These are phyloP conservation scores for Zymoseptoria passerinii DNA, from an alignment of 2,329 filamentous ascomycete species.

Conservation along the genomic window DNA sequence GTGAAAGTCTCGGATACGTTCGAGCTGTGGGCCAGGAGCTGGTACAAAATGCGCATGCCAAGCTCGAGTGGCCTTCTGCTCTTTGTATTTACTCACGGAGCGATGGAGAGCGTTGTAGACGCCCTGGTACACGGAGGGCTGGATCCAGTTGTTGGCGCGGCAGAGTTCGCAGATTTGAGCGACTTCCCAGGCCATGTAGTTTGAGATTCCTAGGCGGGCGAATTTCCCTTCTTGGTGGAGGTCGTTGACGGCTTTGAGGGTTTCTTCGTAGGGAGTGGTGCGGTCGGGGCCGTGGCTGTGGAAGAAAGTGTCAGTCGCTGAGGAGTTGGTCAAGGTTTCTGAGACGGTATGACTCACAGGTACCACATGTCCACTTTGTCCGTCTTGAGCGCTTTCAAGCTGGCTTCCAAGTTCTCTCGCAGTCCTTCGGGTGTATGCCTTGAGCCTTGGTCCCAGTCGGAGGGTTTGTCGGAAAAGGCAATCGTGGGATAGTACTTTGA, in stretches of 20 bases:
- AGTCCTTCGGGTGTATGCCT: constrained; percentile 28
- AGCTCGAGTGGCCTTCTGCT: background rate
- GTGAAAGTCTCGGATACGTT: too few species aligned
- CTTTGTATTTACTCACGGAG: background rate
- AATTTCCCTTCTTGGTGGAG: constrained; percentile 80
- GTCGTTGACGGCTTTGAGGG: constrained; percentile 65
- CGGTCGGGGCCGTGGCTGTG: constrained; percentile 49
- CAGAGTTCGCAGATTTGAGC: constrained; percentile 48
- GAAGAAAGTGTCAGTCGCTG: background rate
- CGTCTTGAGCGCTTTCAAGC: constrained; percentile 60
- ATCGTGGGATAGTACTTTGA: constrained; percentile 23
- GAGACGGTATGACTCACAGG: constrained; percentile 30
- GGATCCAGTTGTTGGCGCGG: constrained; percentile 34
- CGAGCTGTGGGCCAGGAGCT: too few species aligned
- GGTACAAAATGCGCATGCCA: too few species aligned
- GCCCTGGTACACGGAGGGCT: constrained; percentile 42
- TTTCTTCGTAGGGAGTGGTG: constrained; percentile 62
- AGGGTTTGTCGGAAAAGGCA: background rate
- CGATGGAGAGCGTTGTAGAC: constrained; percentile 36
- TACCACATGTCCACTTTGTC: constrained; percentile 69
- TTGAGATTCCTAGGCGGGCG: constrained; percentile 65
- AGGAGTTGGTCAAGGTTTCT: background rate
- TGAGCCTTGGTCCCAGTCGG: background rate
- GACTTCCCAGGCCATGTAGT: constrained; percentile 77
- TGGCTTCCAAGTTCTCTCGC: constrained; percentile 53